Percentiles rank a stretch among this genome's conserved stretches.
Conservation (phyloP, 2,329 filamentous ascomycete species). For the Ilyonectria destructans region DNA sequence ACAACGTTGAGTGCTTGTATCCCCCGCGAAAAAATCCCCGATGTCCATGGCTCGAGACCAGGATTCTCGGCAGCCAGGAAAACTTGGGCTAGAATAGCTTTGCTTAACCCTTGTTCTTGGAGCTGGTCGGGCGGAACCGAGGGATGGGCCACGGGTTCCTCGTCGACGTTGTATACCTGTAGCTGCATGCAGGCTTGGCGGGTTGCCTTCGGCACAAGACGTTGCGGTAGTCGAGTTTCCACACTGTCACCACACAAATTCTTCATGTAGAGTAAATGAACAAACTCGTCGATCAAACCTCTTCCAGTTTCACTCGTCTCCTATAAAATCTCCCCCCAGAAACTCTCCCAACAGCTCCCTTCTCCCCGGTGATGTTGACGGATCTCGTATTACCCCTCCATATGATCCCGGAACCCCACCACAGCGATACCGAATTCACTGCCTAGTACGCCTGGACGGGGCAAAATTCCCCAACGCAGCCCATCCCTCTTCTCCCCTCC, state of each 20-base stretch:
- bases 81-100: neutral
- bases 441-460: slow-evolving; percentile 31
- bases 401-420: slow-evolving; percentile 33
- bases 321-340: neutral
- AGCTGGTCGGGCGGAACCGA: slow-evolving; percentile 23
- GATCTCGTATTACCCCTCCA: slow-evolving; percentile 43
- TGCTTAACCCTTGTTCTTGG: slow-evolving; percentile 1
- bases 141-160: slow-evolving; percentile 19
- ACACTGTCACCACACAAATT: slow-evolving; percentile 3
- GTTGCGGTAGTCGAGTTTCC: neutral
- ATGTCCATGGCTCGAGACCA: neutral
- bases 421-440: slow-evolving; percentile 32
- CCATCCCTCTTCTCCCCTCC: slow-evolving; percentile 26
- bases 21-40: neutral
- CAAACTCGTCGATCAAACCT: neutral
- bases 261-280: neutral
- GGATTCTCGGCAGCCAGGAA: neutral
- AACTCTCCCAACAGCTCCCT: neutral
- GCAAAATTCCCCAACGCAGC: slow-evolving; percentile 32
- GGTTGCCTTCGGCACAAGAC: slow-evolving; percentile 2
- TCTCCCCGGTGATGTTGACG: neutral
- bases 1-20: neutral
- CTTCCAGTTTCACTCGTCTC: neutral
- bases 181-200: neutral
- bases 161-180: slow-evolving; percentile 9